phyloP scores from a whole-genome alignment of 805 yeast genomes.

The Ogataea nitratoaversa region DNA sequence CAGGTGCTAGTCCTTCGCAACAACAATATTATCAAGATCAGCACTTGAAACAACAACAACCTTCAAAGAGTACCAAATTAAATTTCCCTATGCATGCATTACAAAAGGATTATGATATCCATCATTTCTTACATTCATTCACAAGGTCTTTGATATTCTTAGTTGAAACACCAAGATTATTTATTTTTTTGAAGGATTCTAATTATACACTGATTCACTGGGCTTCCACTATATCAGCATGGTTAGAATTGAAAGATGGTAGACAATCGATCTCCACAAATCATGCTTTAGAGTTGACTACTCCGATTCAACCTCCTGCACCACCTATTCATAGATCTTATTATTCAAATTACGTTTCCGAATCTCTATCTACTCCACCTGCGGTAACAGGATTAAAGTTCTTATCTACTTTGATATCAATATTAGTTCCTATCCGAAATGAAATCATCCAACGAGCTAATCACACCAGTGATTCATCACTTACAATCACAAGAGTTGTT shows the following conservation, averaged over 20 bases:
- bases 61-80: slow-evolving; percentile 23
- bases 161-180: slow-evolving; percentile 43
- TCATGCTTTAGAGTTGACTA: neutral
- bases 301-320: slow-evolving; percentile 1
- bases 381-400: slow-evolving; percentile 36
- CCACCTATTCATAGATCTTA: slow-evolving; percentile 5
- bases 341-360: slow-evolving; percentile 5
- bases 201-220: slow-evolving; percentile 42
- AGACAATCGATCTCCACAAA: slow-evolving; percentile 5
- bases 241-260: slow-evolving; percentile 55
- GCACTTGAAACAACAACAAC: neutral
- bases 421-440: slow-evolving; percentile 38
- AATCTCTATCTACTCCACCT: slow-evolving; percentile 3
- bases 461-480: slow-evolving; percentile 13
- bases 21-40: neutral
- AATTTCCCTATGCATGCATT: slow-evolving; percentile 35
- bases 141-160: slow-evolving; percentile 36
- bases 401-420: slow-evolving; percentile 43
- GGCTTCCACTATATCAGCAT: slow-evolving; percentile 48
- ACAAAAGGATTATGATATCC: slow-evolving; percentile 42
- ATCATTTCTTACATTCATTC: slow-evolving; percentile 33
- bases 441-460: slow-evolving; percentile 35
- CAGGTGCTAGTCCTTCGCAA: slow-evolving; percentile 6
- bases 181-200: slow-evolving; percentile 37
- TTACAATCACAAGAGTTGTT: slow-evolving; percentile 39